Evolutionary conservation across 345 rosid genomes (phyloP).

Genomic region (Citropsis articulata): DNA sequence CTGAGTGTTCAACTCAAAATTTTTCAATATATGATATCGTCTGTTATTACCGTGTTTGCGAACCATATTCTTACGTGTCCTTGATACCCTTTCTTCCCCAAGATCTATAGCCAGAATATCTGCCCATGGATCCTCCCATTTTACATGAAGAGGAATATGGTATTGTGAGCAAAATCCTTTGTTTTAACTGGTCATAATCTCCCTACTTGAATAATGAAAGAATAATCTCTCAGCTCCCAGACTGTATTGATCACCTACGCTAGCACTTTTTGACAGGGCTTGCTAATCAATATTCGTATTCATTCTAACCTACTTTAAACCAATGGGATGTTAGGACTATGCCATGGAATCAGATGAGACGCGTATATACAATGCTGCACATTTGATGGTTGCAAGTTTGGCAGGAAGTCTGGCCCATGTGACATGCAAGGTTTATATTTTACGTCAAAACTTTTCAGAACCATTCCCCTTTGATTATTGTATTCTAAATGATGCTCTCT

Average conservation of each 20-base stretch:
- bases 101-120: background rate
- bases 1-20: background rate
- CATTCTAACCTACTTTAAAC: background rate
- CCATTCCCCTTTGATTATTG: background rate
- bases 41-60: background rate
- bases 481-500: background rate
- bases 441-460: background rate
- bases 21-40: background rate
- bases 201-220: background rate
- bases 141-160: background rate
- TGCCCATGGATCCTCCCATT: too few relatives aligned
- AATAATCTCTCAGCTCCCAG: background rate
- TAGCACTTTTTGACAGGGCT: background rate
- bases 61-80: background rate
- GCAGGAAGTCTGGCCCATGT: conserved; percentile 99
- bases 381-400: conserved; percentile 98
- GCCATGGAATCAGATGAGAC: conserved; percentile 88
- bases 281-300: background rate
- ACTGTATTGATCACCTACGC: background rate
- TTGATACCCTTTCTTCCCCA: background rate
- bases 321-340: conserved; percentile 59
- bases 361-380: conserved; percentile 88
- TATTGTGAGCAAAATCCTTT: background rate
- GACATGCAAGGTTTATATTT: conserved; percentile 82
- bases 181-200: background rate